Evolutionary conservation across 805 yeast genomes (phyloP), one percentile per base, ranked within the genome.

Genomic region (Kodamaea restingae): DNA sequence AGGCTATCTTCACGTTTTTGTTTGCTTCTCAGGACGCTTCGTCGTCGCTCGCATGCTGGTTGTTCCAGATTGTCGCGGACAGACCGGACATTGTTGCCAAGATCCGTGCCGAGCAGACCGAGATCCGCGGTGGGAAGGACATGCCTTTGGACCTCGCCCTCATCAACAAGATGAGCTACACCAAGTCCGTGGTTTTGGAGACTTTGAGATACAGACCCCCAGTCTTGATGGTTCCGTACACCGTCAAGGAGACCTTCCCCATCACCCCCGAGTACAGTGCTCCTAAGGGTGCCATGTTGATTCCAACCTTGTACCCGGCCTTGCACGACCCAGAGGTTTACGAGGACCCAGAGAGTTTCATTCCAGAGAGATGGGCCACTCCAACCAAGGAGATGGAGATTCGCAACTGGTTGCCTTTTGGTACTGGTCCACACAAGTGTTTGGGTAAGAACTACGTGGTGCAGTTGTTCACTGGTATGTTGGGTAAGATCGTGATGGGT

Each of bases 21-120:
- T 93, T 93, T 63, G 98, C 98, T 5, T 85, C 96, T 4, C 98
- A 93, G 68, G 98, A 93, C 66, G 98, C 98, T 17, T 85, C 96
- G 6, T 88, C 97, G 1, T 87, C 97, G 3, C 81, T 95, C 51
- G 93, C 96, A 47, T 91, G 98, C 65, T 93, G 98, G 98, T 73
- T 93, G 55, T 93, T 91, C 80, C 98, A 93, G 73, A 78, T 88
- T 52, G 81, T 88, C 41, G 90, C 96, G 45, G 98, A 93, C 62
- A 79, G 96, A 56, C 97, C 97, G 29, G 98, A 93, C 49, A 83
- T 93, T 43, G 78, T 80, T 61, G 72, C 64, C 29, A 90, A 90
- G 64, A 76, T 93, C 48, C 84, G 98, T 68, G 86, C 85, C 63
- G 98, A 93, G 66, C 98, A 93, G 52, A 67, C 70, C 8, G 84